Conservation (phyloP, 2,329 filamentous ascomycete genomes). For the Ophiocordyceps polyrhachis-furcata region DNA sequence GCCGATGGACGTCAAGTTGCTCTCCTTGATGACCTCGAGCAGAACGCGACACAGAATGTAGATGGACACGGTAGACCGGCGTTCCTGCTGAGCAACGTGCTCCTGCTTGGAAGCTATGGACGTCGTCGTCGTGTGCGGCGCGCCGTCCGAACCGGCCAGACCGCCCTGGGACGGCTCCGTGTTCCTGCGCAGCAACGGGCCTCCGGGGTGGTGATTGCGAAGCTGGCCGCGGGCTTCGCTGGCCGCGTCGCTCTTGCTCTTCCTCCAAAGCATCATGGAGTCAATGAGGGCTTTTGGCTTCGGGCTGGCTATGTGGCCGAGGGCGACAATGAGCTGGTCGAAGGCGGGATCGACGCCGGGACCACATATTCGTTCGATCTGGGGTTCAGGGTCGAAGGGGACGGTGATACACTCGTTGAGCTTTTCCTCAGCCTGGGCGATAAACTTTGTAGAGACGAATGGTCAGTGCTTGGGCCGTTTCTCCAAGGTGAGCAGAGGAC, state of each 20-base stretch:
- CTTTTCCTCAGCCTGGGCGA: constrained; percentile 91
- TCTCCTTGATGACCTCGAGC: constrained; percentile 86
- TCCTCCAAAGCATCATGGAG: constrained; percentile 95
- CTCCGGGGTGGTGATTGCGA: constrained; percentile 23
- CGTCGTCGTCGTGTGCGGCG: constrained; percentile 15
- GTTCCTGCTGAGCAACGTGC: constrained; percentile 61
- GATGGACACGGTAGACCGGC: constrained; percentile 82
- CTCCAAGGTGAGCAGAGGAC: constrained; percentile 10
- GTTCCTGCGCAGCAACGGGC: constrained; percentile 46
- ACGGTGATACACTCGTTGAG: constrained; percentile 74
- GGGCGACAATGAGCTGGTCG: constrained; percentile 80
- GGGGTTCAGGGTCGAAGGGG: constrained; percentile 61
- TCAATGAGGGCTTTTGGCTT: constrained; percentile 93
- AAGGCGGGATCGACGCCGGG: constrained; percentile 75
- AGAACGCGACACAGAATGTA: constrained; percentile 89
- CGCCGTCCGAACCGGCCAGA: constrained; percentile 9
- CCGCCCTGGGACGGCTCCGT: constrained; percentile 47
- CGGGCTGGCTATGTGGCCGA: constrained; percentile 85
- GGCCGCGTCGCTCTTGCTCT: constrained; percentile 82
- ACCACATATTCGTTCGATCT: constrained; percentile 79
- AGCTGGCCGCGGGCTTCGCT: constrained; percentile 44
- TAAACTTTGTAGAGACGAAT: constrained; percentile 40
- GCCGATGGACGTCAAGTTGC: constrained; percentile 63
- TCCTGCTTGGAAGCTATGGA: constrained; percentile 41
- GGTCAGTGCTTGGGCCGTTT: constrained; percentile 1